Evolutionary conservation across 2,329 filamentous ascomycete species (phyloP), one percentile per base, ranked within the genome.

Genomic region (Nemania serpens): DNA sequence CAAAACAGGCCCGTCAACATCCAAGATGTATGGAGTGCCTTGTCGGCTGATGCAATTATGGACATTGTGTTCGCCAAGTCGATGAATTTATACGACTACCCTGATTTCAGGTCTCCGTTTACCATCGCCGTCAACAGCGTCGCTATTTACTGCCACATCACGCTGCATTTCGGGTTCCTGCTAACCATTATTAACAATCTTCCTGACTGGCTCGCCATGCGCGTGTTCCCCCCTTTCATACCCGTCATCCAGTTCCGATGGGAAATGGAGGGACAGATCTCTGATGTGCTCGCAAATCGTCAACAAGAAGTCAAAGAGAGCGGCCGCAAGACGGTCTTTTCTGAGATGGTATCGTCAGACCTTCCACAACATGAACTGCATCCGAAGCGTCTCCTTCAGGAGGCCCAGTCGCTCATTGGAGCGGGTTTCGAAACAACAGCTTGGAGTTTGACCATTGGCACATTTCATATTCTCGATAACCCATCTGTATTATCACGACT

Each of bases 351-450:
- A 2, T 46, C 37, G n/a, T 60, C 58, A 4, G 46, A 56, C 11
- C 41, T 58, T 18, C 59, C 42, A n/a, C 37, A 5, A 18, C 45
- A 50, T 18, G 56, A 52, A 43, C 64, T 54, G 12, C 36, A 12
- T 15, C 34, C 34, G 9, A 3, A 48, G 7, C 51, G 52, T 6
- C 48, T 60, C 4, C 29, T 22, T 2, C 49, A 64, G 6, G 67
- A 70, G 51, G 64, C 66, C 5, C 25, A 60, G n/a, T 43, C 33
- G 12, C 25, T 67, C 4, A 39, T 59, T 11, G 63, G 60, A 2
- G 66, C 61, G 12, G 73, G 73, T 5, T 66, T 67, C 15, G 70
- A 72, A 34, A 75, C 71, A 1, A 70, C 71, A 5, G 67, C 65
- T 2, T 67, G 63, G 64, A 45, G 60, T 3, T 43, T 67, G 4